Evolutionary conservation across 257 asterid genomes (phyloP).

Genomic region (Solanum lycopersicoides): DNA sequence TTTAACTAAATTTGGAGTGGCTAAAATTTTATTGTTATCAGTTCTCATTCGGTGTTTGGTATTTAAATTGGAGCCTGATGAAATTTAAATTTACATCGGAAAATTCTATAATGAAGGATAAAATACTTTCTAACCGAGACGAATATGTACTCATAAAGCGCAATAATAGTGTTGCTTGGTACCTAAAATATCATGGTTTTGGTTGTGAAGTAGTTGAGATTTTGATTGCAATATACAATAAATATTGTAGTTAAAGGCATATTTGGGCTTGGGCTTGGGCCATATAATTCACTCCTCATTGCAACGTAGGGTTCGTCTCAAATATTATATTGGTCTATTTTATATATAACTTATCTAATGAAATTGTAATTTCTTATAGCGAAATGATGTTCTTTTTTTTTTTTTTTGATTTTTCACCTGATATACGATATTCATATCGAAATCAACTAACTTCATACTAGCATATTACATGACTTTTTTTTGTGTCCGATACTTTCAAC

Average conservation of each 20-base stretch:
- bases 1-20: not conserved
- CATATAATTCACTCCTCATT: not conserved
- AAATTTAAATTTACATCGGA: fast-evolving
- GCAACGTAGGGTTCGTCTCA: not conserved
- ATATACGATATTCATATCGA: fast-evolving
- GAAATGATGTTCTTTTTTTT: not conserved
- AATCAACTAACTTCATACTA: not conserved
- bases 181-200: not conserved
- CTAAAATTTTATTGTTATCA: not conserved
- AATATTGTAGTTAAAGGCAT: not conserved
- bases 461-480: not conserved
- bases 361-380: not conserved
- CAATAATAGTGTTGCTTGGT: not conserved
- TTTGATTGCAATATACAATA: too few species aligned
- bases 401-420: not conserved
- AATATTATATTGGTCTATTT: not conserved
- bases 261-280: not conserved
- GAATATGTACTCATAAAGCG: fast-evolving
- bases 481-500: fast-evolving
- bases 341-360: not conserved
- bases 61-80: fast-evolving
- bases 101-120: too few species aligned
- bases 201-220: not conserved
- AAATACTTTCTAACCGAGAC: not conserved
- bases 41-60: not conserved